Conservation (phyloP, 805 yeast genomes). For the Saturnispora hagleri region DNA sequence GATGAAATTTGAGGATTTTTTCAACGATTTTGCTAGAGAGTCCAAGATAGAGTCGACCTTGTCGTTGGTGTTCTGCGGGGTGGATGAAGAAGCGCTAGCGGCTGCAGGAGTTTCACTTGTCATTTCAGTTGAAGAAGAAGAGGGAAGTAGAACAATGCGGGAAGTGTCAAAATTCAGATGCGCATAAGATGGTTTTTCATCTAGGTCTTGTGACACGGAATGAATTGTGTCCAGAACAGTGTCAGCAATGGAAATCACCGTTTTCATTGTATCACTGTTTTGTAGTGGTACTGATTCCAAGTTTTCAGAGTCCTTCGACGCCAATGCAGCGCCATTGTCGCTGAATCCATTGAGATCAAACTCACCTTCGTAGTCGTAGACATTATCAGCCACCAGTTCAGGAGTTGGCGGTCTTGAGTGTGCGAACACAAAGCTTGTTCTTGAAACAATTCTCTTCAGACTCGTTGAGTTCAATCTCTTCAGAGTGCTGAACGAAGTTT, state of each 20-base stretch:
- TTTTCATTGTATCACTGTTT: neutral
- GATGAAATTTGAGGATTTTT: neutral
- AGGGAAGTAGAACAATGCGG: neutral
- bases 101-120: neutral
- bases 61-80: neutral
- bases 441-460: slow-evolving; percentile 5
- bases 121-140: neutral
- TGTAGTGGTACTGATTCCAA: neutral
- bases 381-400: neutral
- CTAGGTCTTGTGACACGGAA: neutral
- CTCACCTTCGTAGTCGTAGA: neutral
- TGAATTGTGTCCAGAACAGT: neutral
- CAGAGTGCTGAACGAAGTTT: neutral
- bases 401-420: neutral
- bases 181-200: neutral
- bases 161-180: neutral
- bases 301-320: neutral
- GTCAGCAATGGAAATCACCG: neutral
- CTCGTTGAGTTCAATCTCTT: neutral
- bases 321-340: neutral
- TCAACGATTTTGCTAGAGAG: neutral
- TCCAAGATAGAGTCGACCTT: neutral
- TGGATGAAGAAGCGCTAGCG: neutral
- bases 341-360: neutral
- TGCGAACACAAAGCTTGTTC: neutral